These are phyloP conservation scores for Metschnikowia amazonensis DNA, from an alignment of 805 yeast genomes.

Conservation along the genomic window DNA sequence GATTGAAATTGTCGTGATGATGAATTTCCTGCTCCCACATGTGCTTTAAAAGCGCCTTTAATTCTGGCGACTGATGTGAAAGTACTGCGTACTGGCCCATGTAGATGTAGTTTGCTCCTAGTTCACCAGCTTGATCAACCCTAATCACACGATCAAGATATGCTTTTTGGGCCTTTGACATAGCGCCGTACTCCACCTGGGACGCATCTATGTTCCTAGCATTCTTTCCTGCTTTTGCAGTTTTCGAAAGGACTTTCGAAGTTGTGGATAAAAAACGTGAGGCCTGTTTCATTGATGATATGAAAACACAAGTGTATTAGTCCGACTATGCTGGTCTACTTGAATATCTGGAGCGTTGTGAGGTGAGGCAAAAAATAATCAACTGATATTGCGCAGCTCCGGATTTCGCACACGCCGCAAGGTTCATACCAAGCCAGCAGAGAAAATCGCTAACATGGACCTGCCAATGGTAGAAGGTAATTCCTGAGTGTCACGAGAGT, in stretches of 20 bases:
- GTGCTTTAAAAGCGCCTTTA: constrained; percentile 78
- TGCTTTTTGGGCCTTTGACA: constrained; percentile 59
- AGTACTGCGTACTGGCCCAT: constrained; percentile 84
- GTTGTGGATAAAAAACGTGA: constrained; percentile 4
- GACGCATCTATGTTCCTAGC: background rate
- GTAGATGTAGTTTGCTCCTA: constrained; percentile 92
- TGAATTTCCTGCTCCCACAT: constrained; percentile 99
- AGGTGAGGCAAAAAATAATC: constrained; percentile 2
- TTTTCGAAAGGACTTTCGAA: constrained; percentile 7
- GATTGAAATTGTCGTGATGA: constrained; percentile 83
- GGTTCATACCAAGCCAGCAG: background rate
- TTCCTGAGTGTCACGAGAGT: constrained; percentile 61
- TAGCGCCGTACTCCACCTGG: constrained; percentile 31
- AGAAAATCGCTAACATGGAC: constrained; percentile 45
- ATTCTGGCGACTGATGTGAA: constrained; percentile 63
- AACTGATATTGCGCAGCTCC: constrained; percentile 3
- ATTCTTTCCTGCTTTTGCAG: constrained; percentile 2
- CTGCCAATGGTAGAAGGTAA: constrained; percentile 47
- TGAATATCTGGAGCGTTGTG: background rate
- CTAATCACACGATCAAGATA: constrained; percentile 71
- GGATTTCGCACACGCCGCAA: background rate
- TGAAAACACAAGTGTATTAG: background rate
- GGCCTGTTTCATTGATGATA: background rate
- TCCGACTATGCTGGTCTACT: background rate
- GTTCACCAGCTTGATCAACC: constrained; percentile 97